Percentiles rank a stretch among this genome's conserved stretches.
Evolutionary conservation across 371 early-diverging fungal species (phyloP).

Genomic region (Batkoa obscura): DNA sequence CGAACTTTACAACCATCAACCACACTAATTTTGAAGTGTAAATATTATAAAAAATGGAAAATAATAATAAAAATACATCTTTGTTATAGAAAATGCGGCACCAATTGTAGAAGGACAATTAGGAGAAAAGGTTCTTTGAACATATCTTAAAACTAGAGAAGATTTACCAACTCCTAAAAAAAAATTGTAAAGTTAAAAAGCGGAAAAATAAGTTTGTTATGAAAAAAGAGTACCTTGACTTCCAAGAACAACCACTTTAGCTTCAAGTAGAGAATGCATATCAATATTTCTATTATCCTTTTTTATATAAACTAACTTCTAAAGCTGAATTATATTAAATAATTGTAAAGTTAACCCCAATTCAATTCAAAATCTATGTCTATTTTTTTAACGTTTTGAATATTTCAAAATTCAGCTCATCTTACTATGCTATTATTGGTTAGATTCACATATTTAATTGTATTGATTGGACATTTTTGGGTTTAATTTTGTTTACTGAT

Average conservation of each 20-base stretch:
- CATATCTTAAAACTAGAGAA: conserved; percentile 60
- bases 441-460: too few species aligned
- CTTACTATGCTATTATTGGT: too few species aligned
- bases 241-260: conserved; percentile 56
- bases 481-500: too few species aligned
- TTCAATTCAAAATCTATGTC: too few species aligned
- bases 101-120: conserved; percentile 66
- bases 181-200: not conserved
- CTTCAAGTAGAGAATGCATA: conserved; percentile 34
- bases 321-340: too few species aligned
- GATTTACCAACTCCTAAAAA: conserved; percentile 58
- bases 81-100: conserved; percentile 60
- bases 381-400: too few species aligned
- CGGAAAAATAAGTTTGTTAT: not conserved
- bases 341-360: too few species aligned
- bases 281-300: too few species aligned
- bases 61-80: conserved; percentile 30
- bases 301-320: too few species aligned
- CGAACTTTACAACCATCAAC: conserved; percentile 43
- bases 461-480: too few species aligned
- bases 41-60: not conserved
- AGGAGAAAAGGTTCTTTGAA: conserved; percentile 53
- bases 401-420: too few species aligned
- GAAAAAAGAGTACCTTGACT: conserved; percentile 29
- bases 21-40: conserved; percentile 17